phyloP scores from a whole-genome alignment of 768 basidiomycete genomes.

The Pholiota conissans region DNA sequence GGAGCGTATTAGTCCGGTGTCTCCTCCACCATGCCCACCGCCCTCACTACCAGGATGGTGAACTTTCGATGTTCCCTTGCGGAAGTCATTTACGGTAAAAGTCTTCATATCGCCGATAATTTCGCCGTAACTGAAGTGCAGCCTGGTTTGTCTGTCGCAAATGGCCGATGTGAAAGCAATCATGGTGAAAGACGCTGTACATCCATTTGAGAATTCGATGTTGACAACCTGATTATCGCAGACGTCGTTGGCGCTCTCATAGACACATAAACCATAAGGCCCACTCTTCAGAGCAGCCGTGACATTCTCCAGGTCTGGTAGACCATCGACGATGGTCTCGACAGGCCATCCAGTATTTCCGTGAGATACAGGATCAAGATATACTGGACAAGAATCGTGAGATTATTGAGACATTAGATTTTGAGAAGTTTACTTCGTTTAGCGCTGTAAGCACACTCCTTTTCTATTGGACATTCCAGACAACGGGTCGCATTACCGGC shows the following conservation, averaged over 20 bases:
- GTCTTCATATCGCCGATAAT: constrained; percentile 82
- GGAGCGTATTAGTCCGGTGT: constrained; percentile 68
- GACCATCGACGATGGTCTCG: constrained; percentile 68
- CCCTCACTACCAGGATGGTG: constrained; percentile 56
- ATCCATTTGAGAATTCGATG: constrained; percentile 78
- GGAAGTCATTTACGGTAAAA: constrained; percentile 80
- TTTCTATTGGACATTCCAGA: constrained; percentile 71
- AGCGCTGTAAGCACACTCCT: constrained; percentile 81
- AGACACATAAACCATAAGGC: constrained; percentile 82
- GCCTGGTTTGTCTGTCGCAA: constrained; percentile 79
- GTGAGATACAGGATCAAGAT: constrained; percentile 69
- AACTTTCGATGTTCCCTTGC: constrained; percentile 44
- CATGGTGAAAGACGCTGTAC: constrained; percentile 88
- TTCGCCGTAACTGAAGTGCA: constrained; percentile 88
- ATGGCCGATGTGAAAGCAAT: constrained; percentile 78
- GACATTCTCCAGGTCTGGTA: constrained; percentile 87
- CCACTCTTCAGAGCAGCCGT: constrained; percentile 67
- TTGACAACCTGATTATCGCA: constrained; percentile 93
- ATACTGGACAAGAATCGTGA: constrained; percentile 49
- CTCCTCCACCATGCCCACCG: constrained; percentile 84
- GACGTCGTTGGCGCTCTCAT: constrained; percentile 83
- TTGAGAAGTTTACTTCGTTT: constrained; percentile 62
- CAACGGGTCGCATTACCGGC: constrained; percentile 75
- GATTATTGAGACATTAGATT: not conserved
- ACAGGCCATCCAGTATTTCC: constrained; percentile 67